Conservation (phyloP, 139 green algal species). For the Chlamydomonas sphaeroides region DNA sequence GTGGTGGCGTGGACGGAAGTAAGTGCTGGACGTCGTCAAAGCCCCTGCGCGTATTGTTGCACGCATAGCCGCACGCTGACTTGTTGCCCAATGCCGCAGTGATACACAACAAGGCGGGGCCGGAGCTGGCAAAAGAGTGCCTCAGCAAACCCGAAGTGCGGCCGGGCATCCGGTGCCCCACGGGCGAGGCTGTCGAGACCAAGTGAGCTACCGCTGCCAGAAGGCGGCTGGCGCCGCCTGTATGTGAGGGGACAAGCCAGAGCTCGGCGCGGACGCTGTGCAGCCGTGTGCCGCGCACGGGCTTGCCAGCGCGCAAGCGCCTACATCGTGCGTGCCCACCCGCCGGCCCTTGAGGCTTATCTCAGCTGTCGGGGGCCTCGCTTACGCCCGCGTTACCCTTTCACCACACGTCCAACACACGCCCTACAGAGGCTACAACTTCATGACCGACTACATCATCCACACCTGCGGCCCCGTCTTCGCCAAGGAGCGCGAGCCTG, state of each 20-base stretch:
- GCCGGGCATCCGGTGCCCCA: neutral
- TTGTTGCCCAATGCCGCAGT: neutral
- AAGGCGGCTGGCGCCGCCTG: too few species aligned
- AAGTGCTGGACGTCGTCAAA: neutral
- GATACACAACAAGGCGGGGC: neutral
- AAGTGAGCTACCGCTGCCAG: neutral
- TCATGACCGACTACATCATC: neutral
- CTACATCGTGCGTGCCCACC: too few species aligned
- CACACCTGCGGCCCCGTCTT: neutral
- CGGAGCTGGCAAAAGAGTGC: neutral
- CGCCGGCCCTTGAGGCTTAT: too few species aligned
- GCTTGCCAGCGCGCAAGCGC: too few species aligned
- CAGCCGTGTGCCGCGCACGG: too few species aligned
- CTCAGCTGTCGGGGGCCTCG: too few species aligned
- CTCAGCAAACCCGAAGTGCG: neutral
- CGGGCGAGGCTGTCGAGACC: neutral
- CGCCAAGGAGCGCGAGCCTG: neutral
- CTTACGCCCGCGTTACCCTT: too few species aligned
- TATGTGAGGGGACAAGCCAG: too few species aligned
- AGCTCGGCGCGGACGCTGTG: too few species aligned
- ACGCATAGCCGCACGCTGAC: too few species aligned
- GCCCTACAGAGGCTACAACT: neutral
- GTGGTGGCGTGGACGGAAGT: conserved; percentile 39
- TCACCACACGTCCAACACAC: neutral
- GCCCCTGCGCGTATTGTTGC: neutral